Evolutionary conservation across 2,329 filamentous ascomycete species (phyloP).

Genomic region (Aphanocladium album): DNA sequence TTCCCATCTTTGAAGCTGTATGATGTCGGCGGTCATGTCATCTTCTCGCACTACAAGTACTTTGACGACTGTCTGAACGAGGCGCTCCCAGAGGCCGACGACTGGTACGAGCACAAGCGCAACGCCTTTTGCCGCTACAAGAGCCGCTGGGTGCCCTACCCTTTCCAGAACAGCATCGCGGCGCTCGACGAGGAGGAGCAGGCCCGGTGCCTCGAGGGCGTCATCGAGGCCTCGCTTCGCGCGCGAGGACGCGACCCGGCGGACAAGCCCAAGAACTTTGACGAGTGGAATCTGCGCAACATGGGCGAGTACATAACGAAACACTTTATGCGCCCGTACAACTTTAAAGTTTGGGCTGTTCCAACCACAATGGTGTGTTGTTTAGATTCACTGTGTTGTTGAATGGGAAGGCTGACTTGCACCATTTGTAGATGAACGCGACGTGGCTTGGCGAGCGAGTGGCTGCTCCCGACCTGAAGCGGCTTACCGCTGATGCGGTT

Average conservation of each 20-base stretch:
- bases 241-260: slow-evolving; percentile 68
- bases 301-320: slow-evolving; percentile 79
- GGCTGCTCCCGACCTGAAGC: slow-evolving; percentile 84
- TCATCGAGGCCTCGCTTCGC: slow-evolving; percentile 84
- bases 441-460: slow-evolving; percentile 92
- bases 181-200: slow-evolving; percentile 91
- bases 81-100: slow-evolving; percentile 27
- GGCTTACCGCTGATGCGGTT: slow-evolving; percentile 80
- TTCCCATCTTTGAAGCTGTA: slow-evolving; percentile 58
- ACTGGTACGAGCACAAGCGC: slow-evolving; percentile 91
- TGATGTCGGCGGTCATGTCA: slow-evolving; percentile 90
- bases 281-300: slow-evolving; percentile 88
- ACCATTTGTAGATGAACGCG: slow-evolving; percentile 73
- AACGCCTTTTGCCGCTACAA: slow-evolving; percentile 94
- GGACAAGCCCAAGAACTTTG: slow-evolving; percentile 84
- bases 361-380: slow-evolving; percentile 78
- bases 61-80: slow-evolving; percentile 79
- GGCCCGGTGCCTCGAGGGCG: slow-evolving; percentile 78
- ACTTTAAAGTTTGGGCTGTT: slow-evolving; percentile 96
- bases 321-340: slow-evolving; percentile 93
- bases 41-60: slow-evolving; percentile 98
- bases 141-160: slow-evolving; percentile 85
- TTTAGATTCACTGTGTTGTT: not conserved
- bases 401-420: not conserved
- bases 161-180: slow-evolving; percentile 96